These are phyloP conservation scores for Schizothecium vesticola DNA, from an alignment of 495 filamentous ascomycete genomes.

Conservation along the genomic window DNA sequence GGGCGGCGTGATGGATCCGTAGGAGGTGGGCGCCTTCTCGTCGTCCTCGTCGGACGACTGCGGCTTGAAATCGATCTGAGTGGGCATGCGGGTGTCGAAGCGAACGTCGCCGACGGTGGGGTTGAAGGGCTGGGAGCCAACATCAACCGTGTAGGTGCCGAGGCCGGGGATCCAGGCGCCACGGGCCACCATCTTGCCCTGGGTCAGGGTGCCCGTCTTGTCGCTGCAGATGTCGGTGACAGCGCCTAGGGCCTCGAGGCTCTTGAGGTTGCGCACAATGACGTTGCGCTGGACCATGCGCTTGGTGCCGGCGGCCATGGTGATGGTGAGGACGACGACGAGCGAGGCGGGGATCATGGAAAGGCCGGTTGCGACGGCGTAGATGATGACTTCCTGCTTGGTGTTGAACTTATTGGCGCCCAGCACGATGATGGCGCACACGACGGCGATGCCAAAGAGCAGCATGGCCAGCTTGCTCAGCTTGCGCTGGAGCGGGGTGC, in stretches of 20 bases:
- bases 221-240: constrained; percentile 85
- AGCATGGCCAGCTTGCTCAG: constrained; percentile 69
- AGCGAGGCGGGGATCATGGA: constrained; percentile 67
- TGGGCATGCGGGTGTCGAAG: constrained; percentile 23
- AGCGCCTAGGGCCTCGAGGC: constrained; percentile 75
- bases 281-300: constrained; percentile 72
- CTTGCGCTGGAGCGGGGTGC: constrained; percentile 75
- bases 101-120: constrained; percentile 26
- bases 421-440: constrained; percentile 76
- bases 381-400: constrained; percentile 73
- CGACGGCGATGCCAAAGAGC: constrained; percentile 66
- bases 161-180: constrained; percentile 71
- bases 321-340: constrained; percentile 66
- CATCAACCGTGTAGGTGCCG: constrained; percentile 52
- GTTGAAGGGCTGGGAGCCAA: constrained; percentile 46
- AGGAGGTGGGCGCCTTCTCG: background rate
- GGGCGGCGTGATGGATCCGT: constrained; percentile 7
- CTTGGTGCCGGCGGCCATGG: constrained; percentile 72
- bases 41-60: constrained; percentile 7
- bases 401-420: constrained; percentile 67
- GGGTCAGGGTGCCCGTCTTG: constrained; percentile 79
- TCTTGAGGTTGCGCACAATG: constrained; percentile 66
- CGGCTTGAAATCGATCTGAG: constrained; percentile 21
- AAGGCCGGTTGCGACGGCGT: constrained; percentile 68
- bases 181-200: constrained; percentile 68